Evolutionary conservation across 208 protist genomes (phyloP), one percentile per base, ranked within the genome.

Genomic region (Acanthamoeba sp.): DNA sequence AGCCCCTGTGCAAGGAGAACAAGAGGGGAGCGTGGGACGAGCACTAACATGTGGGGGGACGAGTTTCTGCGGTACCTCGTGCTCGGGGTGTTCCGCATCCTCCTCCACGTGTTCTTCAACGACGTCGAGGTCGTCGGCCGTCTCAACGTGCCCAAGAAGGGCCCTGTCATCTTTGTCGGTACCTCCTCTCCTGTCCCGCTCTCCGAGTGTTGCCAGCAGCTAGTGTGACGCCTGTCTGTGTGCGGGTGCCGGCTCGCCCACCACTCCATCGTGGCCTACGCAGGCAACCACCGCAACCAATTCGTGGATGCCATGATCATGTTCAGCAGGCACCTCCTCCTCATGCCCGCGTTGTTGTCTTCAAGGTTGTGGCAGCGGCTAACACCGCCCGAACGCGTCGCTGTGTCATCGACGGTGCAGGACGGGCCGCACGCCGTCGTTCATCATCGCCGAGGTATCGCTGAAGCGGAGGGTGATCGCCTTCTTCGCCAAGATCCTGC

Each of bases 231-330:
- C n/a, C n/a, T n/a, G n/a, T n/a, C n/a, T n/a, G n/a, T n/a, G n/a
- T n/a, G n/a, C n/a, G n/a, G n/a, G n/a, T n/a, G n/a, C n/a, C n/a
- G n/a, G n/a, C n/a, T n/a, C n/a, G 48, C 48, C 18, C 12, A 52
- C 45, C 45, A 50, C 45, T 7, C 45, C 45, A 48, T 48, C 42
- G 42, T 48, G 42, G 42, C 6, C 42, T 48, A 3, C 6, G 16
- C 78, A 87, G 87, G 87, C 55, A 92, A 92, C 64, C 87, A 92
- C 64, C 64, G 36, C 87, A 92, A 92, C 40, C 87, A 92, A n/a
- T 92, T 92, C 55, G 87, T 92, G 10, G 87, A 92, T 40, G 45
- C 40, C 18, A 78, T 92, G 87, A 69, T 92, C 78, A 78, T 78
- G 66, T 78, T 78, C 66, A 78, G 66, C 66, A 20, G 66, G 62